Evolutionary conservation across 768 basidiomycete genomes (phyloP).

Genomic region (Pluteus cervinus): DNA sequence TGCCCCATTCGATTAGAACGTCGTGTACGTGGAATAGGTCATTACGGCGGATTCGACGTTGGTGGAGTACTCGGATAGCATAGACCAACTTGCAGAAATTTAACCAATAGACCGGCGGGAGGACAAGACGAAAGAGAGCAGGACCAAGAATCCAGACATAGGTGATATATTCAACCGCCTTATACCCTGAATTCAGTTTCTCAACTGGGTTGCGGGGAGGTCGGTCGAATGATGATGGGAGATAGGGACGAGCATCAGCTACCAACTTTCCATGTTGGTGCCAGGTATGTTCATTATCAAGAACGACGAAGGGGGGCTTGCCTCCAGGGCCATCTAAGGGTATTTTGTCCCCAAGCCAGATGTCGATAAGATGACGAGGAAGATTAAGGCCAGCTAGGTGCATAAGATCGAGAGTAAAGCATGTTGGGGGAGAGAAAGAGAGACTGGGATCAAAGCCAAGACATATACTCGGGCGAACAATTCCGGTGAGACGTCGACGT

Average conservation of each 20-base stretch:
- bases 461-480: not conserved
- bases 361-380: conserved; percentile 1
- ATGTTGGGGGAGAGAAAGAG: conserved; percentile 3
- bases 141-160: conserved; percentile 22
- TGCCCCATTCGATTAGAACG: conserved; percentile 15
- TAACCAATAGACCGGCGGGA: conserved; percentile 13
- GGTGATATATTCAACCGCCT: conserved; percentile 19
- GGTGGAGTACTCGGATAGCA: conserved; percentile 15
- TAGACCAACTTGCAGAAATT: conserved; percentile 18
- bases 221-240: conserved; percentile 17
- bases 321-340: not conserved
- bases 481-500: conserved; percentile 1
- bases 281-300: conserved; percentile 1
- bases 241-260: conserved; percentile 1
- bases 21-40: conserved; percentile 12
- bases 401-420: conserved; percentile 8
- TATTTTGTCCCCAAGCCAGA: too few relatives aligned
- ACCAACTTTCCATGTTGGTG: conserved; percentile 7
- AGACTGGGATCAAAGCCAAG: conserved; percentile 1
- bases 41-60: conserved; percentile 9
- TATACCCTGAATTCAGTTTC: conserved; percentile 24
- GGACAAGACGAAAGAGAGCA: conserved; percentile 14
- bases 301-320: not conserved
- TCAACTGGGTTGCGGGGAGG: conserved; percentile 24
- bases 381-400: conserved; percentile 2